Evolutionary conservation across 495 filamentous ascomycete species (phyloP).

Genomic region (Halenospora varia): DNA sequence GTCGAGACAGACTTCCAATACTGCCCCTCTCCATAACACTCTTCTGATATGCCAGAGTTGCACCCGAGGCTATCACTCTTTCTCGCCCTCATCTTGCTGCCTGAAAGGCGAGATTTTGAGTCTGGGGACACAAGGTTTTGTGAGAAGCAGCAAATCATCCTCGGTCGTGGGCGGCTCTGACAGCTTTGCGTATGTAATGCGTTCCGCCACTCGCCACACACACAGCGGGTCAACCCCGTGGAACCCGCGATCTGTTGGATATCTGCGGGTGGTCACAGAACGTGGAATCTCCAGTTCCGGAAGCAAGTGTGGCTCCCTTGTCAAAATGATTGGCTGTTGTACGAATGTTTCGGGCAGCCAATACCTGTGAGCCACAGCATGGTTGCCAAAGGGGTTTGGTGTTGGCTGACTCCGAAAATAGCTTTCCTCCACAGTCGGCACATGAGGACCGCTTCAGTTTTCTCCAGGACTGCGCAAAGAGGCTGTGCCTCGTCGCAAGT

Average conservation of each 20-base stretch:
- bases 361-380: constrained; percentile 1
- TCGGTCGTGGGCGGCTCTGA: background rate
- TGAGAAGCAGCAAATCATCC: no score
- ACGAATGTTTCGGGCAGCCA: background rate
- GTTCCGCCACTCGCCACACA: no score
- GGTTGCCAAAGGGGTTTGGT: background rate
- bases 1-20: background rate
- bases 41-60: background rate
- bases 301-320: background rate
- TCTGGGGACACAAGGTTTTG: no score
- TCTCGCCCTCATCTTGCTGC: background rate
- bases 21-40: background rate
- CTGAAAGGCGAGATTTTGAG: background rate
- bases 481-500: constrained; percentile 2
- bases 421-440: background rate
- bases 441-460: background rate
- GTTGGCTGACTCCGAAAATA: constrained; percentile 7
- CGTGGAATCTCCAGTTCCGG: background rate
- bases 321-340: constrained; percentile 3
- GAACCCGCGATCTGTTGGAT: no score
- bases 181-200: background rate
- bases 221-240: no score
- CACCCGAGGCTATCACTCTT: background rate
- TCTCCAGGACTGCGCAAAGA: constrained; percentile 7
- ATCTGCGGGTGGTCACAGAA: background rate